These are phyloP conservation scores for Aureobasidium leucospermi DNA, from an alignment of 2,329 filamentous ascomycete species.

Conservation along the genomic window DNA sequence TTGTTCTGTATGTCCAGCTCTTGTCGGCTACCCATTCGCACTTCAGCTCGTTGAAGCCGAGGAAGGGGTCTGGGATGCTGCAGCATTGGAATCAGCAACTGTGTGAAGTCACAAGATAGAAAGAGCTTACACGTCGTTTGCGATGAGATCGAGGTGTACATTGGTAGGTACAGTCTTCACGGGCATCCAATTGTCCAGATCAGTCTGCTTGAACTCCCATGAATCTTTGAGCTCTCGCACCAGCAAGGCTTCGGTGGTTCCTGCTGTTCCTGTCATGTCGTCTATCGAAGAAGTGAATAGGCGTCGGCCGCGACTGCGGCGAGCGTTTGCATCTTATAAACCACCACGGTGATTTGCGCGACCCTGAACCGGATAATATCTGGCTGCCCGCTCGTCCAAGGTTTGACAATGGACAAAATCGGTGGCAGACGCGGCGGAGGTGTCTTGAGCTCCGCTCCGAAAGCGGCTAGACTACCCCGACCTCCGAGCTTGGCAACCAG, in stretches of 20 bases:
- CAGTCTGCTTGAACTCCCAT: slow-evolving; percentile 41
- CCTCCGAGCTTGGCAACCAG: background rate
- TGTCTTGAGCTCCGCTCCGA: background rate
- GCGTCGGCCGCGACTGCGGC: background rate
- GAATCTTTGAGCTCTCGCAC: slow-evolving; percentile 27
- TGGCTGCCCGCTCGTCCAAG: background rate
- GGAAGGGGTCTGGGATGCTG: slow-evolving; percentile 44
- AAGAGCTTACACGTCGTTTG: slow-evolving; percentile 35
- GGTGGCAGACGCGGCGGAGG: background rate
- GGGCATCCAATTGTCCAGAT: slow-evolving; percentile 36
- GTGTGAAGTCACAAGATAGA: background rate
- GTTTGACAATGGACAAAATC: background rate
- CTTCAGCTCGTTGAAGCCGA: slow-evolving; percentile 44
- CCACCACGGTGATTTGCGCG: background rate
- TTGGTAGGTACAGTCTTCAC: slow-evolving; percentile 41
- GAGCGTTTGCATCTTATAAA: slow-evolving; percentile 3
- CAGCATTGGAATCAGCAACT: background rate
- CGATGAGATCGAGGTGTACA: slow-evolving; percentile 41
- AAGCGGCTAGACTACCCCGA: background rate
- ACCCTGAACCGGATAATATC: background rate
- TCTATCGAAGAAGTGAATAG: background rate
- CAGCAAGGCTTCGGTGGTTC: background rate
- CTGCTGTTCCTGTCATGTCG: background rate
- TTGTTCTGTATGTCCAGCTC: slow-evolving; percentile 40
- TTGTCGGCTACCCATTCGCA: slow-evolving; percentile 44